Conservation (phyloP, 2,329 filamentous ascomycete species). For the Ophiognomonia clavigignenti-juglandacearum region DNA sequence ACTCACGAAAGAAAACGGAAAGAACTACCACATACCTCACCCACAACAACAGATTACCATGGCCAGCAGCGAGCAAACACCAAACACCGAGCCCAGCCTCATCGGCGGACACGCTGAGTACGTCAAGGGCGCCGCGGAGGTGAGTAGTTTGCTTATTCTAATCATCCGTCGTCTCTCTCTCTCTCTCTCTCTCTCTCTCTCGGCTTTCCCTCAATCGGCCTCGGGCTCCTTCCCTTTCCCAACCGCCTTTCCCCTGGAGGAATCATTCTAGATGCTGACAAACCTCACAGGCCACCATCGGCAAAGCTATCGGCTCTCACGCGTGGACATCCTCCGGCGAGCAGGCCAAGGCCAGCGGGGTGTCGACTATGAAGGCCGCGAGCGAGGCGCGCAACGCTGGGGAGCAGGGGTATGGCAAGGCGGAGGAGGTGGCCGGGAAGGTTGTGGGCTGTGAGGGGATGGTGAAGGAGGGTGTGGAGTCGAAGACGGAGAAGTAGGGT, state of each 20-base stretch:
- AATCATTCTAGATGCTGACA: too few species aligned
- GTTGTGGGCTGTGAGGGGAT: constrained; percentile 65
- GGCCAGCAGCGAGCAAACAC: constrained; percentile 16
- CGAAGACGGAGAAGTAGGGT: constrained; percentile 22
- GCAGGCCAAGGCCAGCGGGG: constrained; percentile 57
- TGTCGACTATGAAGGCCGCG: constrained; percentile 59
- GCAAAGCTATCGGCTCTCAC: constrained; percentile 55
- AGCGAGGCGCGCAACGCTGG: constrained; percentile 49
- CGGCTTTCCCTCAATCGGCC: too few species aligned
- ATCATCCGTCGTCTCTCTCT: not conserved
- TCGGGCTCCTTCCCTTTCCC: not conserved
- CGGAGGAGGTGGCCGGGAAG: constrained; percentile 61
- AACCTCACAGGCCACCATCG: constrained; percentile 48
- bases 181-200: too few species aligned
- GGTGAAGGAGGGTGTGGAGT: constrained; percentile 56
- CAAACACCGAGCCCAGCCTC: constrained; percentile 49
- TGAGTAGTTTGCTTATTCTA: constrained; percentile 28
- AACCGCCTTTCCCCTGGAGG: too few species aligned
- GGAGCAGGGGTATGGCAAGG: constrained; percentile 53
- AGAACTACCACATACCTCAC: not conserved
- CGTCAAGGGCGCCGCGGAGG: constrained; percentile 63
- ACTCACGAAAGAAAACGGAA: not conserved
- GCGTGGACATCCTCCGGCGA: constrained; percentile 61
- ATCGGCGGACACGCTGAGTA: constrained; percentile 62
- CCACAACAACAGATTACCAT: too few species aligned